Base-by-base conservation (phyloP, 352 stramenopile species). In the Blastocystis sp. region DNA sequence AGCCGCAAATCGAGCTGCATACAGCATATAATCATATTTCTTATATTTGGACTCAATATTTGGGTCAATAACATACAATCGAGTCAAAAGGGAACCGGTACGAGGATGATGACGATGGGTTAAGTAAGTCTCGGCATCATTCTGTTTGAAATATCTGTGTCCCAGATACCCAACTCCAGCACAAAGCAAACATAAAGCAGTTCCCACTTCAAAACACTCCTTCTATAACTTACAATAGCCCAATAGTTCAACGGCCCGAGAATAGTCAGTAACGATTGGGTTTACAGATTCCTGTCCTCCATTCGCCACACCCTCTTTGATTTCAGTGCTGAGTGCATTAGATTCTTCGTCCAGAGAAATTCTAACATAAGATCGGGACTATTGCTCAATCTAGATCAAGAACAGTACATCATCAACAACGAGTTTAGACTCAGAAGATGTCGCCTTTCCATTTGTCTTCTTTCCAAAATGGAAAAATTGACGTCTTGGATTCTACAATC, bases 11-110 rank as follows among this genome's bases (percentile, higher is more conserved):
- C 71, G 71, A 32, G 71, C 51, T 35, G 27, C 32, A 37, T 66
- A 83, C 46, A 83, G 71, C 16, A 29, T 66, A 37, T 67, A 83
- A n/a, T 83, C 71, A 56, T 83, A 83, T 27, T 66, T 61, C n/a
- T 32, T 24, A 56, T 83, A 83, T 56, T 32, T 61, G 19, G 6
- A 32, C 12, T 61, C 54, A n/a, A 32, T 61, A 32, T 61, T 32
- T n/a, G 54, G 19, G 5, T 61, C 27, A 12, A 61, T 32, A 5
- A 61, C 27, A 61, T 32, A 7, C 54, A 61, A n/a, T 14, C 27
- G 54, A n/a, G 12, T 32, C 27, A 66, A 35, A 29, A 19, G 21
- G 27, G 35, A 83, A 7, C 16, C 0, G 7, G 9, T n/a, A 16
- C 9, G 49, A 16, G 24, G n/a, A 39, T 39, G 21, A 52, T n/a